Evolutionary conservation across 2,329 filamentous ascomycete genomes (phyloP).

Genomic region (Xylariaceae sp.): DNA sequence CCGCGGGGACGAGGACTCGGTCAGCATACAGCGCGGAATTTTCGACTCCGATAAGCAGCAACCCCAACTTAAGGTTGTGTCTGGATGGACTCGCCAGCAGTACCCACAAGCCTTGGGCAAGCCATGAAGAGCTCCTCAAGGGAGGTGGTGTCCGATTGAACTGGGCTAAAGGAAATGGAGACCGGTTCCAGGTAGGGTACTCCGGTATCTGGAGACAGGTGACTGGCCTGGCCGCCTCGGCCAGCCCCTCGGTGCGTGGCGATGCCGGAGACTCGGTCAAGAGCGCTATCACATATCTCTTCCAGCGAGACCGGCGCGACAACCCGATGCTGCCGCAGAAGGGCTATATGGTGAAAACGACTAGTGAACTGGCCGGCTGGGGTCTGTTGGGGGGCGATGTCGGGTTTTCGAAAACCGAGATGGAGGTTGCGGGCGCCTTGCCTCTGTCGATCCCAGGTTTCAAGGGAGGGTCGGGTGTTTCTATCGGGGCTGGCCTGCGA

Average conservation of each 20-base stretch:
- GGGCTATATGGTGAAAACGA: conserved; percentile 74
- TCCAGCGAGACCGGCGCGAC: conserved; percentile 74
- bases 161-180: conserved; percentile 61
- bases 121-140: conserved; percentile 82
- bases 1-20: conserved; percentile 80
- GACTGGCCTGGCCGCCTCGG: conserved; percentile 68
- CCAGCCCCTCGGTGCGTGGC: conserved; percentile 73
- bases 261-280: conserved; percentile 92
- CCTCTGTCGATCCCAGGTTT: conserved; percentile 67
- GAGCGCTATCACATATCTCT: conserved; percentile 77
- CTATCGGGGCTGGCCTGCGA: conserved; percentile 74
- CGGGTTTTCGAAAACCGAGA: conserved; percentile 87
- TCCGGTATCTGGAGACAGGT: conserved; percentile 82
- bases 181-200: conserved; percentile 74
- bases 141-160: conserved; percentile 71
- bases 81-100: conserved; percentile 77
- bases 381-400: conserved; percentile 83
- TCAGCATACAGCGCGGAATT: conserved; percentile 87
- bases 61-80: conserved; percentile 75
- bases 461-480: conserved; percentile 68
- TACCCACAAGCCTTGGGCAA: conserved; percentile 87
- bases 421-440: conserved; percentile 72
- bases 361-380: conserved; percentile 80
- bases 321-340: conserved; percentile 76
- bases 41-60: conserved; percentile 74